Evolutionary conservation across 116 monocot species (phyloP), one percentile per base, ranked within the genome.

Genomic region (Cymodocea nodosa): DNA sequence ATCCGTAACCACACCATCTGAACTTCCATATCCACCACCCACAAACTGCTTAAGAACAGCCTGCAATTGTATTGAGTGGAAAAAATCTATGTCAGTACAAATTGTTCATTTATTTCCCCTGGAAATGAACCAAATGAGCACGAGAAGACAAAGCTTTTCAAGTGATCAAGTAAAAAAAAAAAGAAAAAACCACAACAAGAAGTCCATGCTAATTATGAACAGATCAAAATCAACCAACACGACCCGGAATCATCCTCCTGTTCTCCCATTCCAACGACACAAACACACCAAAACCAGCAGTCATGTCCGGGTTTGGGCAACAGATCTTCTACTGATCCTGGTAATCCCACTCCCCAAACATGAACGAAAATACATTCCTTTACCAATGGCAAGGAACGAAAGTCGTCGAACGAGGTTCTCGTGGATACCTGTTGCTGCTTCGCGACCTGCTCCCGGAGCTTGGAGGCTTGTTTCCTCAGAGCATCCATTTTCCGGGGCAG

Each of bases 11-110:
- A 80, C 55, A 75, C 64, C 77, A 64, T 97, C 97, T 55, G 85
- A 83, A 66, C 65, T 72, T 76, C 91, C 97, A 78, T 88, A 88
- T 58, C 76, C 81, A 68, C 79, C 71, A 67, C 66, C 81, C 34
- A 74, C 86, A 70, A 90, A 97, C 71, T 97, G 97, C 80, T 97
- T 97, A 25, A 91, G 58, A 52, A 97, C 98, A 84, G 98, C 98
- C 98, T 98, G 73, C 62, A 74, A 36, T 40, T 62, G 35, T n/a
- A 62, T 18, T 22, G 18, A 37, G 44, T 44, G 44, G 44, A 44
- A 8, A 1, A 44, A 44, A 44, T 11, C 44, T 37, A 18, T 37
- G 5, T 11, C 36, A 62, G 18, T 34, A 57, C 24, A 57, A 57
- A 22, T 57, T 13, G 6, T 57, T 53, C 18, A 9, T 17, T 15